Evolutionary conservation across 1,139 yeast species (phyloP).

Genomic region (Pichia sp.): DNA sequence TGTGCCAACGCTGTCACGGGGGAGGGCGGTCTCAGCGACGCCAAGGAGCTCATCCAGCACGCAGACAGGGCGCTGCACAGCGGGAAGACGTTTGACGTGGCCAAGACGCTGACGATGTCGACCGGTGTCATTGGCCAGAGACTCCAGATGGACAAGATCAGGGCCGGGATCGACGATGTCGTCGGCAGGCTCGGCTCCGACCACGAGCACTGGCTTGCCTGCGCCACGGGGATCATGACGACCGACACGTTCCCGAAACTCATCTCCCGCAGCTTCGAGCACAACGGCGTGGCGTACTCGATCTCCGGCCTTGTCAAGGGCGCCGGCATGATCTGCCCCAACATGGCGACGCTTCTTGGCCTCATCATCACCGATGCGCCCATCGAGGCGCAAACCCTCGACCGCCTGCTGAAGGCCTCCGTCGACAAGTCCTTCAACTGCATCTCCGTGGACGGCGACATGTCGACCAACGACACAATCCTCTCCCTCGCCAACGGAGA

Average conservation of each 20-base stretch:
- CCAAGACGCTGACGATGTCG: constrained; percentile 74
- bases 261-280: constrained; percentile 54
- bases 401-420: constrained; percentile 60
- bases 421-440: constrained; percentile 87
- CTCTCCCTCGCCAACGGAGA: constrained; percentile 95
- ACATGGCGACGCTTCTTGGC: constrained; percentile 94
- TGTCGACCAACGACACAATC: constrained; percentile 95
- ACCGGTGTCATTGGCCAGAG: constrained; percentile 97
- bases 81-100: constrained; percentile 16
- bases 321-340: constrained; percentile 99
- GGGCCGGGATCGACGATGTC: constrained; percentile 55
- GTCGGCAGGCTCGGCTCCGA: constrained; percentile 54
- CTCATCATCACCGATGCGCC: constrained; percentile 94
- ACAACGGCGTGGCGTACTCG: constrained; percentile 58
- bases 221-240: constrained; percentile 90
- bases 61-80: constrained; percentile 46
- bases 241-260: constrained; percentile 96
- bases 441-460: constrained; percentile 95
- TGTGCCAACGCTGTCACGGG: constrained; percentile 99
- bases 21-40: constrained; percentile 75
- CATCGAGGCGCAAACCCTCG: constrained; percentile 66
- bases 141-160: constrained; percentile 71
- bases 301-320: constrained; percentile 95
- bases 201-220: constrained; percentile 75
- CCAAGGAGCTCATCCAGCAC: constrained; percentile 60